Base-by-base conservation (phyloP, 2,329 filamentous ascomycete genomes). In the Hortaea sp. region DNA sequence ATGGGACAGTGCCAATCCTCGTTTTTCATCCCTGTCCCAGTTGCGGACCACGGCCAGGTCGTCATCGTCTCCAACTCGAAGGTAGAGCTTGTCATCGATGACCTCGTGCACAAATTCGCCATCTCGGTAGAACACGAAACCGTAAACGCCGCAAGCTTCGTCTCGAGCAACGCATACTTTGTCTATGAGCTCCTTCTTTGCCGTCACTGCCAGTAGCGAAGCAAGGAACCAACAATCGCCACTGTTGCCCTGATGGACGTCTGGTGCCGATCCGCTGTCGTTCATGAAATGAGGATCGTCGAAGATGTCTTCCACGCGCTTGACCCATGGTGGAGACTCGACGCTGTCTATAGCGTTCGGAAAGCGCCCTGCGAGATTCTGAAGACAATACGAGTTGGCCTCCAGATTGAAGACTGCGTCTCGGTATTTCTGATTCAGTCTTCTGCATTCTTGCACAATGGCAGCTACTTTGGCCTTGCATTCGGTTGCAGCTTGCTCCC, bases 81-180 rank as follows among this genome's bases (percentile, higher is more conserved):
- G 76, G 62, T 86, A 94, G 2, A 95, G 74, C 66, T 94, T 94
- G 65, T 95, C 88, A 60, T 95, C 88, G 49, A 95, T 81, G 51
- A 95, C 89, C 48, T 85, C 88, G 56, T 88, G 88, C 47, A 90
- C 85, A 88, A 88, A 95, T 65, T 92, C 86, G 44, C 88, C 88
- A 55, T 90, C 86, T 54, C 85, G 77, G 64, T 85, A 79, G 60
- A 92, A 90, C 7, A 92, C 85, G 54, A 92, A 92, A 1, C 87
- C 87, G 55, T 92, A 92, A 1, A 90, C 85, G 9, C 86, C 86
- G 3, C 88, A 78, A 30, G 77, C 72, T 59, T 85, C 78, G 53
- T 92, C 78, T 9, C 78, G 76, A 5, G 78, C 81, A 41, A 92
- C 82, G 53, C 85, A 92, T 6, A 88, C 71, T 45, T 70, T 76